Evolutionary conservation across 2,329 filamentous ascomycete species (phyloP), one percentile per base, ranked within the genome.

Genomic region (Mycosphaerella arachidis): DNA sequence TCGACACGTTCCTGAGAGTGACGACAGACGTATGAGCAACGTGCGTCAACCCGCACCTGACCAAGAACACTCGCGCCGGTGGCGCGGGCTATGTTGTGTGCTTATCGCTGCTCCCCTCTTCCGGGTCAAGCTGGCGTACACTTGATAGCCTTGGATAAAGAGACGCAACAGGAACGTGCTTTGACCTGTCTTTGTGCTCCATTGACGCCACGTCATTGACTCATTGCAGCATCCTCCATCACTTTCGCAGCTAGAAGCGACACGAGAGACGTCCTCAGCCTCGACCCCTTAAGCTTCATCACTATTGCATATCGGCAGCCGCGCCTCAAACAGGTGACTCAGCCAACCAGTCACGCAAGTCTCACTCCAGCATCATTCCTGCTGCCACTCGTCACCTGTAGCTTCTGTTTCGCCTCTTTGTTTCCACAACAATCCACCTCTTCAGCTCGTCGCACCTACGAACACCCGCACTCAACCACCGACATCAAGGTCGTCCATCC

Each of bases 401-500:
- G 56, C 55, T 53, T 56, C 58, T 63, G 60, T 51, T 50, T 64
- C 33, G 40, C 27, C 61, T 58, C 58, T 64, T 62, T 59, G 57
- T 60, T 45, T 50, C 29, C 30, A 30, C 58, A 56, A 59, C 54
- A 59, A 59, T 54, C 48, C 20, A 30, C 30, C 50, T 35, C 16
- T 18, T 7, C 40, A 46, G 52, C 45, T 59, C 43, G 35, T 29
- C 48, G 5, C 37, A 57, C 55, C 54, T 57, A 45, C 56, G 48
- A 51, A 20, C 13, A n/a, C 53, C 51, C 43, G 30, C 50, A 31
- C 55, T 40, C 60, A 33, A 56, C 46, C 56, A 48, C 37, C 53
- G 60, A 61, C 65, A 66, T 63, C 63, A 63, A 64, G 65, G 62
- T 67, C 30, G 55, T 59, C 63, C 65, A 67, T 62, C 45, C 55